Evolutionary conservation across 805 yeast species (phyloP).

Genomic region (Starmerella floricola): DNA sequence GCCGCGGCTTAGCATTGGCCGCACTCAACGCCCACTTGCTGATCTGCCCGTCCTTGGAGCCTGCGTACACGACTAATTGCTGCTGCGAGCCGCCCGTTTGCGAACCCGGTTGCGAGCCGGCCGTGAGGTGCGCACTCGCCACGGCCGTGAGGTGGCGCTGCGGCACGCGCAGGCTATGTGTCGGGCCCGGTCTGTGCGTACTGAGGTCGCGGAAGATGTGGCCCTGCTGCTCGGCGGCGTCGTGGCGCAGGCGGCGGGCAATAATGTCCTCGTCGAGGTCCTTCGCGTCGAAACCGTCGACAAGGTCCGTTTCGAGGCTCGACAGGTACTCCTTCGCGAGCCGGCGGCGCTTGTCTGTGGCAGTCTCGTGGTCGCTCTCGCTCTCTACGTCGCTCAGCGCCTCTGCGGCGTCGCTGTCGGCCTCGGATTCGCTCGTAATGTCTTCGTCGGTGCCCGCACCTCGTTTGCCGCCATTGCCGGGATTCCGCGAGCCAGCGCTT

Average conservation of each 20-base stretch:
- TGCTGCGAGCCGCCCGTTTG: too few relatives aligned
- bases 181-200: conserved; percentile 24
- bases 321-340: conserved; percentile 86
- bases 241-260: conserved; percentile 65
- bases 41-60: conserved; percentile 64
- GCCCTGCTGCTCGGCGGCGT: conserved; percentile 85
- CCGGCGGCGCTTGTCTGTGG: conserved; percentile 88
- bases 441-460: conserved; percentile 14
- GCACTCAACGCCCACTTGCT: conserved; percentile 53
- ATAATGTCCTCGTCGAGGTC: conserved; percentile 83
- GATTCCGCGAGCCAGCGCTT: background rate
- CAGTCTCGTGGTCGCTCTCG: conserved; percentile 78
- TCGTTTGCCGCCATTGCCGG: background rate
- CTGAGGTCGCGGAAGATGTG: conserved; percentile 40
- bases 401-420: conserved; percentile 40
- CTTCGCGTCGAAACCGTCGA: conserved; percentile 58
- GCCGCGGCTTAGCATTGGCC: conserved; percentile 29
- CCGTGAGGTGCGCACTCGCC: conserved; percentile 45
- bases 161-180: conserved; percentile 16
- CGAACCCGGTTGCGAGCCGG: too few relatives aligned
- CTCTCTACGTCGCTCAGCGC: conserved; percentile 67
- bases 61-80: conserved; percentile 39
- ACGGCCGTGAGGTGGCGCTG: conserved; percentile 28
- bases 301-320: conserved; percentile 49
- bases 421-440: conserved; percentile 19